phyloP scores from a whole-genome alignment of 495 filamentous ascomycete species.

The Talaromyces stipitatus region DNA sequence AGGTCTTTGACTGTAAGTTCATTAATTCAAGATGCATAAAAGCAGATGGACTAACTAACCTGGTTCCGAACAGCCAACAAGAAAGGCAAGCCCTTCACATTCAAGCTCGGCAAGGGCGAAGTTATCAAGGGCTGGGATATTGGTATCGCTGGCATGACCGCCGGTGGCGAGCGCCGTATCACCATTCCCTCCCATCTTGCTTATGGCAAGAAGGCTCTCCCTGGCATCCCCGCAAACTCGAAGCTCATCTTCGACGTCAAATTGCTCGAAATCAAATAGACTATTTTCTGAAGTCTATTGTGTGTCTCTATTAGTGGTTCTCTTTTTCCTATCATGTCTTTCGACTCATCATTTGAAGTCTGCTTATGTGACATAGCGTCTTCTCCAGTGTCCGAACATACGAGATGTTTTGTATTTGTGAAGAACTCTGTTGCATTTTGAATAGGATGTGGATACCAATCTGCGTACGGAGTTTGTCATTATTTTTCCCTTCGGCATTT shows the following conservation, averaged over 20 bases:
- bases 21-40: not conserved
- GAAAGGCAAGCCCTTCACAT: slow-evolving; percentile 92
- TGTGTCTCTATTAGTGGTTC: not conserved
- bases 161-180: slow-evolving; percentile 87
- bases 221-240: slow-evolving; percentile 85
- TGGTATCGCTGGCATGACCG: slow-evolving; percentile 82
- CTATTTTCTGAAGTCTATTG: not conserved
- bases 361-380: slow-evolving; percentile 8
- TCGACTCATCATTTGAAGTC: not conserved
- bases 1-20: slow-evolving; percentile 82
- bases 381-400: slow-evolving; percentile 1
- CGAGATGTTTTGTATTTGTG: slow-evolving; percentile 11
- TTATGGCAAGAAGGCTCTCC: slow-evolving; percentile 72
- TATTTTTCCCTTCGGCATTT: slow-evolving; percentile 3
- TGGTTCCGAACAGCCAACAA: slow-evolving; percentile 63
- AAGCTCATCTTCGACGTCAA: slow-evolving; percentile 91
- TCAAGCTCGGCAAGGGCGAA: slow-evolving; percentile 87
- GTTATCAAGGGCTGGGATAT: slow-evolving; percentile 99
- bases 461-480: not conserved
- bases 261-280: slow-evolving; percentile 60
- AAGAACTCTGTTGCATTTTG: slow-evolving; percentile 4
- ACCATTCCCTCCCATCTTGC: slow-evolving; percentile 76
- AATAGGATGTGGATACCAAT: not conserved
- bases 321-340: slow-evolving; percentile 9
- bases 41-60: not conserved